Base-by-base conservation (phyloP, 345 rosid genomes). In the Jatropha curcas region DNA sequence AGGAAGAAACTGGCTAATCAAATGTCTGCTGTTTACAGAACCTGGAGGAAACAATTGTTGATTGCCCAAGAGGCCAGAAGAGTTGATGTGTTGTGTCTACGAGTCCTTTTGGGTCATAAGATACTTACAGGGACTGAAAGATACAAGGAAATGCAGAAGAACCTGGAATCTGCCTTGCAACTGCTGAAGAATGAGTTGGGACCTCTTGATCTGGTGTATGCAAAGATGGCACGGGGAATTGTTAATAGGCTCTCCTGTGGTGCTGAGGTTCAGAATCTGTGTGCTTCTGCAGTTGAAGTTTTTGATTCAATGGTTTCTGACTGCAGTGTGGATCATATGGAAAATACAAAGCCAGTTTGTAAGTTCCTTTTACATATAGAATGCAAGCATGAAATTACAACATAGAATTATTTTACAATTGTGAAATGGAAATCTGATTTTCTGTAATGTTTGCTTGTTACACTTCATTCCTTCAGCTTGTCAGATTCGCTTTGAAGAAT, bases 61-160 rank as follows among this genome's bases (percentile, higher is more conserved):
- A 73, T 84, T 70, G 95, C 97, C 50, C 85, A 83, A 77, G 97
- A 87, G 81, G 87, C 97, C 9, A 88, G 97, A 83, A 82, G 97
- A 82, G 93, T 92, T 48, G 93, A 90, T 71, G 89, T 79, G 30
- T 85, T 92, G 65, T 92, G 97, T 72, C 86, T 82, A 71, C 81
- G 93, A 19, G 84, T 89, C 72, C 84, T 87, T 78, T 53, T 90
- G 76, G 84, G 83, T 73, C 84, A 80, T 37, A 86, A 81, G 69
- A 88, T 92, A 55, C 83, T 90, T 16, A 71, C 74, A 9, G 88
- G 87, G 69, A 80, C 90, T 7, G 85, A 78, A 65, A 65, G 48
- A 68, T 85, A 82, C 71, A 73, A 57, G 77, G 86, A 81, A 34
- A 7, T 85, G 9, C 85, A 77, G 45, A 82, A 84, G 81, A 72